Percentiles rank a stretch among this genome's conserved stretches.
Evolutionary conservation across 345 rosid genomes (phyloP).

Genomic region (Eucalyptus pauciflora): DNA sequence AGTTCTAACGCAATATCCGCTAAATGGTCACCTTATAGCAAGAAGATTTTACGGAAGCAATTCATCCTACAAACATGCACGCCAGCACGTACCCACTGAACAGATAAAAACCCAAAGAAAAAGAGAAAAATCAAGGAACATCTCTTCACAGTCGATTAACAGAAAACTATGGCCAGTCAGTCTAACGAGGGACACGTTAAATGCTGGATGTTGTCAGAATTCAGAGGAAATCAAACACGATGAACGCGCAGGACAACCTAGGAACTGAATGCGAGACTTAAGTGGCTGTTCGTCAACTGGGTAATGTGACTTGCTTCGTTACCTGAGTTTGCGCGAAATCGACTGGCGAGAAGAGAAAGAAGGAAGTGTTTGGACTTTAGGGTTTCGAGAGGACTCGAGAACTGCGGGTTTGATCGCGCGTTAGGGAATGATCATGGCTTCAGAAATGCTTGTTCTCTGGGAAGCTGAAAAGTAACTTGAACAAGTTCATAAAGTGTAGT

Average conservation of each 20-base stretch:
- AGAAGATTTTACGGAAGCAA: background rate
- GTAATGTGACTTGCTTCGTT: background rate
- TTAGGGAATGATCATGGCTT: background rate
- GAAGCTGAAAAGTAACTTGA: background rate
- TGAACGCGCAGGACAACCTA: background rate
- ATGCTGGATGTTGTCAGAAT: background rate
- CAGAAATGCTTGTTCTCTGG: background rate
- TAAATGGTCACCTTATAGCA: background rate
- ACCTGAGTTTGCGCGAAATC: background rate
- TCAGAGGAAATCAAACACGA: background rate
- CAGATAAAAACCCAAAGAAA: background rate
- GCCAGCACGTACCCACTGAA: background rate
- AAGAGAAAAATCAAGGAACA: background rate
- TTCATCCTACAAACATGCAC: background rate
- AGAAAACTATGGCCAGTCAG: background rate
- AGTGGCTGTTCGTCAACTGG: background rate
- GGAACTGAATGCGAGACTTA: background rate
- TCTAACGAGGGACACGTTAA: background rate
- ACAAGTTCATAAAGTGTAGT: background rate
- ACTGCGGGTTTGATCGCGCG: background rate
- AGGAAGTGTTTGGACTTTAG: accelerated
- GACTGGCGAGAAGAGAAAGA: background rate
- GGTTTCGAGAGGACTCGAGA: background rate
- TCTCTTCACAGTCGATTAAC: background rate
- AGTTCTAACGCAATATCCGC: no score